phyloP scores from a whole-genome alignment of 441 rosid species.

The Biscutella laevigata region DNA sequence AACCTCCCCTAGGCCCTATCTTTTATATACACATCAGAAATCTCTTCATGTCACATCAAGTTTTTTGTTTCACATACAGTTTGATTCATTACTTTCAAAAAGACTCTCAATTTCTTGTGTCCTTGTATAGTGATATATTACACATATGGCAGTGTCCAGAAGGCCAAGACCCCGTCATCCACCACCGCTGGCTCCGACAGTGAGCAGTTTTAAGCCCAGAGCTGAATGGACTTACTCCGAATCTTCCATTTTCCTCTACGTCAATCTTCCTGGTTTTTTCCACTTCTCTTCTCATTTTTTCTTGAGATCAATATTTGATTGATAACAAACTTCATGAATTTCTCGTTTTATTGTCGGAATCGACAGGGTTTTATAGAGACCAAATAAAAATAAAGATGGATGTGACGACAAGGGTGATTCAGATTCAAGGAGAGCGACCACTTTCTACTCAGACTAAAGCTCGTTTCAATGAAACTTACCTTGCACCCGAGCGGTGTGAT shows the following conservation, averaged over 20 bases:
- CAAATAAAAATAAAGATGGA: constrained; percentile 25
- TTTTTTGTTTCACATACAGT: neutral
- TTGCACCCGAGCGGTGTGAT: constrained; percentile 24
- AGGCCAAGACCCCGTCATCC: constrained; percentile 25
- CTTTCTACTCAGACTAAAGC: constrained; percentile 25
- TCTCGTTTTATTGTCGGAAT: neutral
- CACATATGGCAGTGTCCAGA: neutral
- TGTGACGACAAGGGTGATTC: constrained; percentile 6
- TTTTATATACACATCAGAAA: constrained; percentile 9
- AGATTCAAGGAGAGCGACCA: constrained; percentile 28
- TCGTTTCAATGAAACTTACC: constrained; percentile 27
- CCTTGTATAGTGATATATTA: neutral
- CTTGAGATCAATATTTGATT: neutral
- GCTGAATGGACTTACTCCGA: constrained; percentile 32
- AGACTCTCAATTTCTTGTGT: neutral
- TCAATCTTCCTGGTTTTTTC: constrained; percentile 35
- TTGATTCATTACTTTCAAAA: neutral
- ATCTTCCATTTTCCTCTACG: constrained; percentile 22
- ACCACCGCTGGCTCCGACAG: constrained; percentile 26
- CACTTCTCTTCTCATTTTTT: neutral
- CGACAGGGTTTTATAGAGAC: constrained; percentile 26
- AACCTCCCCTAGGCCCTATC: neutral
- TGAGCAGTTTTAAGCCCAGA: constrained; percentile 29
- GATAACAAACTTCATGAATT: neutral
- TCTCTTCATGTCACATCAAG: no score